These are phyloP conservation scores for Aspergillus wentii DNA, from an alignment of 495 filamentous ascomycete species.

Conservation along the genomic window DNA sequence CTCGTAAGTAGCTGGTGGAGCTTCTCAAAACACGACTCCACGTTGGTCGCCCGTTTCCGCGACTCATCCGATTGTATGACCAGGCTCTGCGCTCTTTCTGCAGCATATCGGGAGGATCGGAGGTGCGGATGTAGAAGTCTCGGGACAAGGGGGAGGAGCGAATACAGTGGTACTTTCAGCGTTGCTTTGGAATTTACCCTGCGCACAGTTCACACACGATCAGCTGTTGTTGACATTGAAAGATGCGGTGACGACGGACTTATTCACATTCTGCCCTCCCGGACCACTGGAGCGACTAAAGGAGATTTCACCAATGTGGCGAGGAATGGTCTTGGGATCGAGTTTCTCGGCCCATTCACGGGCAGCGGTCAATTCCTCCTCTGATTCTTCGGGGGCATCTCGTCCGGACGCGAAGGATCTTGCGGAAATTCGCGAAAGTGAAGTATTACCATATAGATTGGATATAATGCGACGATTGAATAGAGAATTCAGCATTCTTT, in stretches of 20 bases:
- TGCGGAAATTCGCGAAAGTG: too few species aligned
- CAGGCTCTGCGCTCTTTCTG: slow-evolving; percentile 55
- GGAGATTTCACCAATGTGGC: slow-evolving; percentile 55
- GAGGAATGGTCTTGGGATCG: slow-evolving; percentile 57
- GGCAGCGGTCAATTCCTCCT: slow-evolving; percentile 61
- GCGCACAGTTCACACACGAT: slow-evolving; percentile 1
- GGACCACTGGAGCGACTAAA: slow-evolving; percentile 89
- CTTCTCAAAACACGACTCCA: slow-evolving; percentile 57
- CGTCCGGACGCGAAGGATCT: slow-evolving; percentile 19
- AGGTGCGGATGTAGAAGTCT: slow-evolving; percentile 60
- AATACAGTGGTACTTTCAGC: slow-evolving; percentile 53
- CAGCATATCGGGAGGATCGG: slow-evolving; percentile 64
- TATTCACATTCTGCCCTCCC: slow-evolving; percentile 95
- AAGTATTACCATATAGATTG: too few species aligned
- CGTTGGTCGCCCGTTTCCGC: slow-evolving; percentile 62
- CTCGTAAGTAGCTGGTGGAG: slow-evolving; percentile 53
- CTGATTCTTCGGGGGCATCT: slow-evolving; percentile 24
- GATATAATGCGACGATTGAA: too few species aligned
- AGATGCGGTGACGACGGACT: slow-evolving; percentile 52
- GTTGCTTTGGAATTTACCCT: slow-evolving; percentile 95
- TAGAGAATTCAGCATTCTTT: too few species aligned
- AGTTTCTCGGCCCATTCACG: slow-evolving; percentile 72
- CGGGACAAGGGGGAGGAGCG: slow-evolving; percentile 61
- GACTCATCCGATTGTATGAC: slow-evolving; percentile 65
- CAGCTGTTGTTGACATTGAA: slow-evolving; percentile 11